Conservation (phyloP, 1,284 basidiomycete species). For the Ustilago curta region DNA sequence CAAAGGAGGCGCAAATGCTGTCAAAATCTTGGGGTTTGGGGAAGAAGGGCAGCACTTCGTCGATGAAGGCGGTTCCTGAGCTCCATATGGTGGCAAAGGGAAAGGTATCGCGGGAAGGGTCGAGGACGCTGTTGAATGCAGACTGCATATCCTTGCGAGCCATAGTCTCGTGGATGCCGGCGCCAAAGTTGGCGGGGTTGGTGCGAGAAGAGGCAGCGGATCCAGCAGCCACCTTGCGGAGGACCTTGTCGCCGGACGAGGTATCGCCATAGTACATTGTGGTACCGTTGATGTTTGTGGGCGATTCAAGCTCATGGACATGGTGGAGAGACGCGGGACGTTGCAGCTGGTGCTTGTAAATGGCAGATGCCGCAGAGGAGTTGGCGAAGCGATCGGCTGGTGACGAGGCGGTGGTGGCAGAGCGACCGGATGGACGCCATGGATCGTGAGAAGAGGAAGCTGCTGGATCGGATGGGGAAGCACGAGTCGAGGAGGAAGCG, state of each 20-base stretch:
- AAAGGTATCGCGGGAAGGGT: constrained; percentile 42
- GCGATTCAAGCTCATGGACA: constrained; percentile 19
- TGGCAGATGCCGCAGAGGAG: neutral
- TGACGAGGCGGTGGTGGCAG: constrained; percentile 3
- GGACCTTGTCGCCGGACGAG: constrained; percentile 21
- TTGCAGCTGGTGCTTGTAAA: constrained; percentile 13
- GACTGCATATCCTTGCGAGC: constrained; percentile 36
- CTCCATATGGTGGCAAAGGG: constrained; percentile 51
- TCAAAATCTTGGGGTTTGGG: constrained; percentile 41
- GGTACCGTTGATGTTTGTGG: constrained; percentile 42
- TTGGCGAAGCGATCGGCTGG: constrained; percentile 7
- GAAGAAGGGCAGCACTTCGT: constrained; percentile 46
- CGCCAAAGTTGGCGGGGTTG: neutral
- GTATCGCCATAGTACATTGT: constrained; percentile 38
- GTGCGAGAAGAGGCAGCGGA: constrained; percentile 11
- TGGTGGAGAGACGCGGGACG: constrained; percentile 8
- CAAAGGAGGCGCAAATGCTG: constrained; percentile 37
- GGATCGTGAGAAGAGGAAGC: neutral
- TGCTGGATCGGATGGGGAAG: constrained; percentile 5
- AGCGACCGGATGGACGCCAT: neutral
- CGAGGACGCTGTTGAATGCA: constrained; percentile 45
- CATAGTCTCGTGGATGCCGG: constrained; percentile 28
- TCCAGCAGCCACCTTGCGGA: constrained; percentile 24
- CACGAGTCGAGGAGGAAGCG: constrained; percentile 16
- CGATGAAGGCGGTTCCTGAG: constrained; percentile 46